Conservation (phyloP, 805 yeast species). For the Candida xiaguanensis region DNA sequence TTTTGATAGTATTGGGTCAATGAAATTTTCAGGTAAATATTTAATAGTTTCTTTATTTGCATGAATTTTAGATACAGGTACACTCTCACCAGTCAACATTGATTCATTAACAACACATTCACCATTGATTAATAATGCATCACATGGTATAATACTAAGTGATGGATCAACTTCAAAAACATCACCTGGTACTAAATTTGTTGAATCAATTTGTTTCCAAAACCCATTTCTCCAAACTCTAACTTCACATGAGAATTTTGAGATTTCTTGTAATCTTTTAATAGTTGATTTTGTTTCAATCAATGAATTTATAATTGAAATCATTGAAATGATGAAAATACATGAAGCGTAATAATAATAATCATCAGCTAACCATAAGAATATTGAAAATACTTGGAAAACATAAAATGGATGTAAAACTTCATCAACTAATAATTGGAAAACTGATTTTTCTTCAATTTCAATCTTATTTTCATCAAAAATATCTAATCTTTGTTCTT, state of each 20-base stretch:
- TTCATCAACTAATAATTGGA: slow-evolving; percentile 73
- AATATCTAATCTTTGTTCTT: slow-evolving; percentile 64
- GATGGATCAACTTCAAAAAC: slow-evolving; percentile 89
- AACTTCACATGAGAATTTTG: slow-evolving; percentile 72
- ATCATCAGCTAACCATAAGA: slow-evolving; percentile 88
- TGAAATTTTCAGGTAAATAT: slow-evolving; percentile 56
- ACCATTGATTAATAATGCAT: slow-evolving; percentile 80
- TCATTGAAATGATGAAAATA: slow-evolving; percentile 78
- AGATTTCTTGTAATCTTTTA: slow-evolving; percentile 66
- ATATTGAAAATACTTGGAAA: slow-evolving; percentile 88
- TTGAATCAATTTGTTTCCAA: slow-evolving; percentile 78
- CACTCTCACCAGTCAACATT: slow-evolving; percentile 97
- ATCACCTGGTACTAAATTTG: slow-evolving; percentile 93
- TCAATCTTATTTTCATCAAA: slow-evolving; percentile 78
- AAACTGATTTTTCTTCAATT: slow-evolving; percentile 66
- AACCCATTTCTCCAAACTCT: slow-evolving; percentile 90
- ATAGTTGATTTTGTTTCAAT: slow-evolving; percentile 81
- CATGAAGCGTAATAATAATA: slow-evolving; percentile 93
- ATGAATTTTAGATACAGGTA: slow-evolving; percentile 82
- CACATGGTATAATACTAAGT: slow-evolving; percentile 75
- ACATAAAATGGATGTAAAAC: slow-evolving; percentile 93
- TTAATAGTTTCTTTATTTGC: slow-evolving; percentile 60
- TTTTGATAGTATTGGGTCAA: slow-evolving; percentile 63
- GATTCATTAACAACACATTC: slow-evolving; percentile 97
- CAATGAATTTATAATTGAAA: slow-evolving; percentile 76